Base-by-base conservation (phyloP, 768 basidiomycete species). In the Trametes cinnabarina region DNA sequence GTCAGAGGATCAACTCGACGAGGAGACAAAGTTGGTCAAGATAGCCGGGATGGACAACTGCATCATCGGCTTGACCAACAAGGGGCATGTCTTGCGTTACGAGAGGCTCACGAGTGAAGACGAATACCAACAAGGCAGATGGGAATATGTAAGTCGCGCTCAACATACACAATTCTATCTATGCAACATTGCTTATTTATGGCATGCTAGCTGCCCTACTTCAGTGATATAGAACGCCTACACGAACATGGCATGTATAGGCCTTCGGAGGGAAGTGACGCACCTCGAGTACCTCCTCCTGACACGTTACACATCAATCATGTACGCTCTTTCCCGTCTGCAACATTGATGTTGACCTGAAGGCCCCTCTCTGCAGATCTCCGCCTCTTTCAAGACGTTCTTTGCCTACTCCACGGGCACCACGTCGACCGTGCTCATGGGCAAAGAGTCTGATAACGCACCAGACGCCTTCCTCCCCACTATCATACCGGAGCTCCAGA, bases 321-420 rank as follows among this genome's bases (percentile, higher is more conserved):
- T 74, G 94, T 93, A 73, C 73, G 12, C 23, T 46, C 23, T 55
- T 23, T 17, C 14, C n/a, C 35, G 28, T 50, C 40, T 47, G 14
- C 51, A 17, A 35, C 30, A 30, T 55, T 64, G 2, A 25, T 63
- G 19, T 28, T 42, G 67, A 35, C 61, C 68, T 14, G 32, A 41
- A n/a, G n/a, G n/a, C n/a, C n/a, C 22, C 20, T 32, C 66, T 4
- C 7, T 71, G 25, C 14, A 95, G 86, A 82, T 98, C 51, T 87
- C 94, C 15, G 95, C 91, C 3, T 87, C 92, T 63, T 96, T 88
- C 72, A 63, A 76, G 52, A 86, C 87, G 30, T 94, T 97, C 69
- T 84, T 89, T 50, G 93, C 84, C 3, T 91, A 92, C 68, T 89
- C 92, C 0, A 85, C 85, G 1, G 88, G 84, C 26, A 67, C 78